Evolutionary conservation across 2,329 filamentous ascomycete genomes (phyloP).

Genomic region (Sporothrix euskadiensis): DNA sequence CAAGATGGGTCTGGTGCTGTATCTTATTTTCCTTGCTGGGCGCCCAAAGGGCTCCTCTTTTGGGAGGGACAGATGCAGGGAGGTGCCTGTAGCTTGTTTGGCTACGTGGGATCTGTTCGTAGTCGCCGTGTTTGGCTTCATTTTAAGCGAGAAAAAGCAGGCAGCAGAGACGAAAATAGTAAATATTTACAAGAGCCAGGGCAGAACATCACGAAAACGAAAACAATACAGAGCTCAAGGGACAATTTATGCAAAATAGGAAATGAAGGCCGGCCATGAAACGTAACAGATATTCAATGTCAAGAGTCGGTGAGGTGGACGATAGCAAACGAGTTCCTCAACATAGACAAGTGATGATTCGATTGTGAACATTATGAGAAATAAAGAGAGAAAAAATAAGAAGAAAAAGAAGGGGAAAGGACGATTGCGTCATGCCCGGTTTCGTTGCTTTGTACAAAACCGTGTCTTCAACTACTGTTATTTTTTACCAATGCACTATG

Average conservation of each 20-base stretch:
- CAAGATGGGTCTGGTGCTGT: neutral
- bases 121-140: constrained; percentile 18
- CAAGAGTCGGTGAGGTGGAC: neutral
- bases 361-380: too few species aligned
- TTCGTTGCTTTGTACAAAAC: neutral
- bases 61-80: neutral
- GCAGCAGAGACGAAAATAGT: neutral
- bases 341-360: too few species aligned
- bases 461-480: too few species aligned
- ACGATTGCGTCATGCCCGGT: neutral
- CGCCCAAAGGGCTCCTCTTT: neutral
- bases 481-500: neutral
- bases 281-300: neutral
- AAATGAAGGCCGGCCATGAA: neutral
- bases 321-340: neutral
- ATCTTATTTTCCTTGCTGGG: constrained; percentile 2
- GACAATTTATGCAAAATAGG: neutral
- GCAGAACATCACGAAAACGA: neutral
- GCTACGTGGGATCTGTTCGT: neutral
- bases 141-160: neutral
- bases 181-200: neutral
- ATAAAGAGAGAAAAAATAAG: neutral
- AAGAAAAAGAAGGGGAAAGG: neutral
- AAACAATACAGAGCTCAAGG: neutral
- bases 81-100: neutral